Evolutionary conservation across 306 rosid species (phyloP), one percentile per base, ranked within the genome.

Genomic region (Cajanus cajan): DNA sequence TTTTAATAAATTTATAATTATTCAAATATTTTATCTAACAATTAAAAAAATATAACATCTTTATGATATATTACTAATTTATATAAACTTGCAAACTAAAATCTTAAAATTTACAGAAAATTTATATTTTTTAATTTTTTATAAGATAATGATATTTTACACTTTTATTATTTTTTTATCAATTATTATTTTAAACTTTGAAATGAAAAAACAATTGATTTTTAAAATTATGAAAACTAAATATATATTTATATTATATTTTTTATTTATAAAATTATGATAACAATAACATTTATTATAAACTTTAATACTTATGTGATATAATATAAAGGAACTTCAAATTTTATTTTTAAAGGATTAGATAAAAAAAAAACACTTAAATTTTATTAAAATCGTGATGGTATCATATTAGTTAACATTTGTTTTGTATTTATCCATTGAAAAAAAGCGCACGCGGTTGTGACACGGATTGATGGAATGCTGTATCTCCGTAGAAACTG

Each of bases 391-490:
- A 54, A 31, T 31, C 33, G 68, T 33, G 68, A 62, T 15, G 37
- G n/a, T 65, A 10, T 18, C 31, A 50, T 65, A 21, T 21, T 10
- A 66, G 52, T n/a, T n/a, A n/a, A n/a, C 2, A 41, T 18, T 66
- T 41, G 54, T 41, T 66, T 67, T 67, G 72, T 52, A 67, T 41
- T 67, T 2, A 2, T 40, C 31, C 5, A 33, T 62, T 7, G 0
- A 8, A 64, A 40, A 66, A n/a, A n/a, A n/a, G 72, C 52, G 16
- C 15, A 70, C 65, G 50, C 50, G 65, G 65, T 8, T 71, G 65
- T 51, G 64, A 71, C 77, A 36, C 64, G 64, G 48, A 50, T 34
- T 51, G 77, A 71, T 51, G 65, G 65, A 71, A n/a, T 12, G 18
- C 36, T 68, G 39, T 58, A 45, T 44, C 58, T 45, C 65, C 64